Evolutionary conservation across 1,139 yeast species (phyloP), one percentile per base, ranked within the genome.

Genomic region (Lodderomyces margitis): DNA sequence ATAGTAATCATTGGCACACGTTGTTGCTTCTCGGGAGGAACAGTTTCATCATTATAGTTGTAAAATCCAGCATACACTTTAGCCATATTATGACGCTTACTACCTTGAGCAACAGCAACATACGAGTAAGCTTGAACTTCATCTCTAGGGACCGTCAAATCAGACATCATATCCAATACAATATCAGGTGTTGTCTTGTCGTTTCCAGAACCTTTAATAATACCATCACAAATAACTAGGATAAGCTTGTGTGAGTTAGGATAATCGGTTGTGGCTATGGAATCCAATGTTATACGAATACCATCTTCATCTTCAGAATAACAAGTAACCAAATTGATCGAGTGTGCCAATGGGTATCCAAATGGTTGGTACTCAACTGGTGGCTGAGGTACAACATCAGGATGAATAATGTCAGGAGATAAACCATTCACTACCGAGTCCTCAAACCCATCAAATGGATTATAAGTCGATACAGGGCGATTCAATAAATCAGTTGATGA

Each of bases 31-130:
- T 85, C 89, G 3, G 70, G 70, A 3, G 94, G 86, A 37, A 87
- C 81, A 3, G 94, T 85, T 6, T 64, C 58, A 49, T 84, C 84
- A 54, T 86, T 81, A 57, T 88, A 91, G 50, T 82, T 81, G 67
- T 91, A 91, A 59, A 86, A 92, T 0, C 98, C 98, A 11, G 95
- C 82, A 56, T 83, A 84, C 10, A 91, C 88, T 62, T 89, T 89
- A n/a, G 98, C 97, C 96, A 88, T 88, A 59, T 92, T 92, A 58
- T 91, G 98, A 60, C 98, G 83, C 64, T 87, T 89, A 7, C 87
- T 58, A 49, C 98, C 98, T 56, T 83, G 85, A 1, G 96, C 96
- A 41, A 92, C 97, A 7, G 98, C 95, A 38, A 92, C 96, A 59
- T 92, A 91, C 1, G 97, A 88, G 54, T 80, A 74, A 1, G 96